phyloP scores from a whole-genome alignment of 1,284 basidiomycete species.

The Heliocybe sulcata region DNA sequence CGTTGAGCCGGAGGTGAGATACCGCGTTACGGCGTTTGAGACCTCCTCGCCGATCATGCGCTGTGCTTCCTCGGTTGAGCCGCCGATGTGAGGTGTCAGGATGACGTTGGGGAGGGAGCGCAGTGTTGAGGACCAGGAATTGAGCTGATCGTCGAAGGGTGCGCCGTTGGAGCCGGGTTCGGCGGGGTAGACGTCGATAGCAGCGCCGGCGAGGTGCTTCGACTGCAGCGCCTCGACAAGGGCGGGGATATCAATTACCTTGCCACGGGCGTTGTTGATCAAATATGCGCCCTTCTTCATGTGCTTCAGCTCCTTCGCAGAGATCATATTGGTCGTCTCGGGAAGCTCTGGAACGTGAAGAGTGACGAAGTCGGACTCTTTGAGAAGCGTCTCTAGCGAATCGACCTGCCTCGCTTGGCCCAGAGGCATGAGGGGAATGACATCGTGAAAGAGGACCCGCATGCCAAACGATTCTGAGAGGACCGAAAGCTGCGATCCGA shows the following conservation, averaged over 20 bases:
- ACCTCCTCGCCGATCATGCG: constrained; percentile 97
- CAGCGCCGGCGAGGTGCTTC: constrained; percentile 88
- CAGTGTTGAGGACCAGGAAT: constrained; percentile 73
- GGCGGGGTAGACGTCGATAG: constrained; percentile 91
- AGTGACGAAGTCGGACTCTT: constrained; percentile 87
- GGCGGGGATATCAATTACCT: constrained; percentile 92
- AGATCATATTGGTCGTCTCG: constrained; percentile 96
- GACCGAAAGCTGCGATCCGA: constrained; percentile 95
- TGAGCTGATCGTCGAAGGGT: constrained; percentile 81
- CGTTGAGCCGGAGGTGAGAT: constrained; percentile 90
- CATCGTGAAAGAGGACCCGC: constrained; percentile 94
- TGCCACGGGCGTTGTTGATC: constrained; percentile 96
- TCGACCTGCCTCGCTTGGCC: constrained; percentile 91
- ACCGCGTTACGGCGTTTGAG: constrained; percentile 77
- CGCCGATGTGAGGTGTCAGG: constrained; percentile 97
- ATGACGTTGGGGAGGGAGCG: constrained; percentile 82
- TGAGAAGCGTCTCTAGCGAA: constrained; percentile 72
- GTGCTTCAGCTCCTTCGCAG: constrained; percentile 63
- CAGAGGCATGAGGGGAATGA: constrained; percentile 96
- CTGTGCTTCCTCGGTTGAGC: constrained; percentile 98
- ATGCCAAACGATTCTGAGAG: constrained; percentile 96
- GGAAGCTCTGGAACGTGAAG: constrained; percentile 96
- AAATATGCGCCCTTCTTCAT: constrained; percentile 98
- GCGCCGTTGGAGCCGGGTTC: constrained; percentile 92
- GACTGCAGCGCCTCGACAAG: constrained; percentile 79